Conservation (phyloP, 73 alveolate species). For the Stentor roeselii region DNA sequence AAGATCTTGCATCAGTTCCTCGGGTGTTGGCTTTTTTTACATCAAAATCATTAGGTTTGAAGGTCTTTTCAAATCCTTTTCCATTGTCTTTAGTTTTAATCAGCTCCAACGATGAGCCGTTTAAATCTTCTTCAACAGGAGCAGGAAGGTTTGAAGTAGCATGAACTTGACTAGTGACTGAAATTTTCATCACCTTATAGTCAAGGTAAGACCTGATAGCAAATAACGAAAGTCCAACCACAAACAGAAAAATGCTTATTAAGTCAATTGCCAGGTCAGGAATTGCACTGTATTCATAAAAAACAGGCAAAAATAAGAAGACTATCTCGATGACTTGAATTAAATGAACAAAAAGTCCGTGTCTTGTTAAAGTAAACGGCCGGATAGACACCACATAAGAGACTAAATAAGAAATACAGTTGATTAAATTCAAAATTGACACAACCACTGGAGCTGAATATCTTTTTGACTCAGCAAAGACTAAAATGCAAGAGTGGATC, state of each 20-base stretch:
- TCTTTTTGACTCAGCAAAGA: not conserved
- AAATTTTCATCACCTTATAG: not conserved
- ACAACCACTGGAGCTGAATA: not conserved
- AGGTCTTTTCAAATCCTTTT: too few relatives aligned
- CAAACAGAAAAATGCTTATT: too few relatives aligned
- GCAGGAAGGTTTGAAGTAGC: too few relatives aligned
- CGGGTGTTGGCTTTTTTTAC: too few relatives aligned
- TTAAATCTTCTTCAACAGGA: too few relatives aligned
- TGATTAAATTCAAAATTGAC: not conserved
- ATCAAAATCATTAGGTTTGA: too few relatives aligned
- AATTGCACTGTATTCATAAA: not conserved
- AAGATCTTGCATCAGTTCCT: too few relatives aligned
- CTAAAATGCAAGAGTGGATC: not conserved
- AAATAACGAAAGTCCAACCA: not conserved
- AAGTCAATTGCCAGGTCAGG: not conserved
- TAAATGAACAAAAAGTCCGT: not conserved
- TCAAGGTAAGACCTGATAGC: not conserved
- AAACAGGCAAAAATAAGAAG: not conserved
- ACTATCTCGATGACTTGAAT: not conserved
- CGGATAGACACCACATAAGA: not conserved
- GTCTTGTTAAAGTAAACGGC: not conserved
- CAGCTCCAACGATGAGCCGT: too few relatives aligned
- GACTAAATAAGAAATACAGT: not conserved
- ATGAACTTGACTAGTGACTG: too few relatives aligned
- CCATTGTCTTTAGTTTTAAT: too few relatives aligned